Evolutionary conservation across 257 asterid species (phyloP).

Genomic region (Petunia secreta): DNA sequence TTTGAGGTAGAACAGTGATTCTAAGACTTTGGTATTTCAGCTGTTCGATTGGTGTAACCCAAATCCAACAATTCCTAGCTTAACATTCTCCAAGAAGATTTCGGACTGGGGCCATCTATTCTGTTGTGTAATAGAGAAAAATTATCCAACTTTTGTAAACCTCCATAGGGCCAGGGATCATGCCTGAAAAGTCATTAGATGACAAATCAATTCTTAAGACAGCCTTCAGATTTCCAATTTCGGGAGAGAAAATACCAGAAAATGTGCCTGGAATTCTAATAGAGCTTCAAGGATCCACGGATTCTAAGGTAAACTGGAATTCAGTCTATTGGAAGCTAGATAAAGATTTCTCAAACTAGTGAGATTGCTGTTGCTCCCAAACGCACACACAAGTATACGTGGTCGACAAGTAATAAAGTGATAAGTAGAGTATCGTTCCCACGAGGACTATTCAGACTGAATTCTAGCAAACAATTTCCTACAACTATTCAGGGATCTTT

Average conservation of each 20-base stretch:
- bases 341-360: not conserved
- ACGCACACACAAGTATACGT: not conserved
- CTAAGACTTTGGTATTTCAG: constrained; percentile 33
- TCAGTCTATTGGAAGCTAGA: constrained; percentile 27
- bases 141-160: not conserved
- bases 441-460: too few species aligned
- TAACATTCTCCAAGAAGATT: constrained; percentile 19
- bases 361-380: constrained; percentile 20
- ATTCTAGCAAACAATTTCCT: too few species aligned
- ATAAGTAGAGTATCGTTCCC: too few species aligned
- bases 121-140: constrained; percentile 31
- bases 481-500: too few species aligned
- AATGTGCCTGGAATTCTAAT: not conserved
- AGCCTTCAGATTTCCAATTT: constrained; percentile 30
- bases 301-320: constrained; percentile 27
- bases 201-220: constrained; percentile 8
- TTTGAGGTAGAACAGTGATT: not conserved
- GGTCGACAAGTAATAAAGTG: too few species aligned
- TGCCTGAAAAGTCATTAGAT: constrained; percentile 26
- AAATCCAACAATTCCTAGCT: constrained; percentile 26
- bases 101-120: constrained; percentile 36
- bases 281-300: constrained; percentile 33
- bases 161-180: constrained; percentile 26
- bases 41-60: constrained; percentile 29
- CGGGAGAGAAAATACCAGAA: constrained; percentile 26